A percentile compares a stretch with the other conserved stretches of the same genome.
These are phyloP conservation scores for Jamesozyma spencerorum DNA, from an alignment of 805 yeast species.

Conservation along the genomic window DNA sequence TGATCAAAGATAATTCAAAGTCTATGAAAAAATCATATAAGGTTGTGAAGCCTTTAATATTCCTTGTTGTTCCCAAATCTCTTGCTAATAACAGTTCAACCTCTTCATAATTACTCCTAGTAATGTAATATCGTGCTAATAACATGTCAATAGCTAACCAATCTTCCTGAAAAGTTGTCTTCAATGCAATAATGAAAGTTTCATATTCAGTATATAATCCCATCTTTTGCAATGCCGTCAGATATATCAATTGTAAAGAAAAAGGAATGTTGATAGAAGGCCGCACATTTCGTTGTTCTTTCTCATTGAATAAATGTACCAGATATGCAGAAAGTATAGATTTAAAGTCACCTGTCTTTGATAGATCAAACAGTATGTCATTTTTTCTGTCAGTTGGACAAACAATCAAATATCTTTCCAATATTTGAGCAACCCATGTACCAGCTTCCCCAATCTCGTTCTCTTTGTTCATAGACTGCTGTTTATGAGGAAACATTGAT, in stretches of 20 bases:
- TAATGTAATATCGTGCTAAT: constrained; percentile 41
- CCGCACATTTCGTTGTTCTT: not conserved
- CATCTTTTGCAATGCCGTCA: constrained; percentile 9
- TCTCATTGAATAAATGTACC: constrained; percentile 6
- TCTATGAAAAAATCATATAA: constrained; percentile 57
- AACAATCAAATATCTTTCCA: constrained; percentile 18
- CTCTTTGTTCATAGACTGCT: constrained; percentile 1
- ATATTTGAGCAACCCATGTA: constrained; percentile 21
- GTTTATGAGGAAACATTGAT: constrained; percentile 4
- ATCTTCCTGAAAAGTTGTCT: constrained; percentile 49
- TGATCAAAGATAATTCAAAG: constrained; percentile 31
- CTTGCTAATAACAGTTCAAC: constrained; percentile 28
- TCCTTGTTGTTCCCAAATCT: constrained; percentile 33
- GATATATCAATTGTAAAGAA: constrained; percentile 7
- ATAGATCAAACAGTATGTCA: constrained; percentile 8
- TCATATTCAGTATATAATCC: constrained; percentile 25
- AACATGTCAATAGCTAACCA: constrained; percentile 39
- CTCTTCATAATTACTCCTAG: constrained; percentile 22
- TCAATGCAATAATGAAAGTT: constrained; percentile 8
- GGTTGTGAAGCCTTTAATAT: constrained; percentile 52
- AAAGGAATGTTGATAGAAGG: constrained; percentile 9
- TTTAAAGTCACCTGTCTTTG: constrained; percentile 14
- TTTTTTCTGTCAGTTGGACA: constrained; percentile 10
- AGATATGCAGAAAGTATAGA: constrained; percentile 10
- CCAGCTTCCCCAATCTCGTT: not conserved